phyloP scores from a whole-genome alignment of 2,329 filamentous ascomycete genomes.

The Thielaviopsis punctulata region DNA sequence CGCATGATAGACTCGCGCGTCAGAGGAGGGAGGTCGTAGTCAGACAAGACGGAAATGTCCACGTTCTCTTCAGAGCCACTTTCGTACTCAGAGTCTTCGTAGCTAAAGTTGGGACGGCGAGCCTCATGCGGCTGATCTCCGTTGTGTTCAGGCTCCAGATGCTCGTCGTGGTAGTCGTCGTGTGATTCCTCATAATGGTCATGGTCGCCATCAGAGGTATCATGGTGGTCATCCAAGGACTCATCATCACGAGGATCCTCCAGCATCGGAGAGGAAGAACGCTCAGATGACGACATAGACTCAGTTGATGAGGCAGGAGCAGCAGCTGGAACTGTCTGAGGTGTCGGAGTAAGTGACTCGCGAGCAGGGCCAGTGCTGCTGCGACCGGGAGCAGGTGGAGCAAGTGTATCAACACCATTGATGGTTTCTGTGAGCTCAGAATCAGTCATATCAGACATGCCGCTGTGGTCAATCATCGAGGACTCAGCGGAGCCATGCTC shows the following conservation, averaged over 20 bases:
- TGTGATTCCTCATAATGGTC: background rate
- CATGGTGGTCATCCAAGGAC: background rate
- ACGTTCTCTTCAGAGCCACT: slow-evolving; percentile 19
- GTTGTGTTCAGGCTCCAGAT: background rate
- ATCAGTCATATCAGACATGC: background rate
- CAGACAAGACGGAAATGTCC: slow-evolving; percentile 40
- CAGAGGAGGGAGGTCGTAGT: slow-evolving; percentile 57
- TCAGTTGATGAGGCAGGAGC: background rate
- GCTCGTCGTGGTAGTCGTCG: background rate
- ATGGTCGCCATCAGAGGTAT: background rate
- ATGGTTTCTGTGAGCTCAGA: slow-evolving; percentile 1
- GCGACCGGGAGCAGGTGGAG: slow-evolving; percentile 2
- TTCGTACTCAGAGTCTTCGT: slow-evolving; percentile 7
- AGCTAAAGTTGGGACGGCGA: background rate
- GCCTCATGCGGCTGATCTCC: background rate
- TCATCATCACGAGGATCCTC: background rate
- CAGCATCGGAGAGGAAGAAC: slow-evolving; percentile 1
- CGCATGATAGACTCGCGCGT: slow-evolving; percentile 87
- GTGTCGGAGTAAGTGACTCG: slow-evolving; percentile 10
- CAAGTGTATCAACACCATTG: slow-evolving; percentile 1
- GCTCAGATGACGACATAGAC: background rate
- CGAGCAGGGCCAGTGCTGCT: slow-evolving; percentile 6
- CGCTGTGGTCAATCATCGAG: background rate
- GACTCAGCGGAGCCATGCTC: background rate
- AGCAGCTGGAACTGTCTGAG: background rate